phyloP scores from a whole-genome alignment of 192 early-diverging fungal genomes.

The Backusella tarrabulga region DNA sequence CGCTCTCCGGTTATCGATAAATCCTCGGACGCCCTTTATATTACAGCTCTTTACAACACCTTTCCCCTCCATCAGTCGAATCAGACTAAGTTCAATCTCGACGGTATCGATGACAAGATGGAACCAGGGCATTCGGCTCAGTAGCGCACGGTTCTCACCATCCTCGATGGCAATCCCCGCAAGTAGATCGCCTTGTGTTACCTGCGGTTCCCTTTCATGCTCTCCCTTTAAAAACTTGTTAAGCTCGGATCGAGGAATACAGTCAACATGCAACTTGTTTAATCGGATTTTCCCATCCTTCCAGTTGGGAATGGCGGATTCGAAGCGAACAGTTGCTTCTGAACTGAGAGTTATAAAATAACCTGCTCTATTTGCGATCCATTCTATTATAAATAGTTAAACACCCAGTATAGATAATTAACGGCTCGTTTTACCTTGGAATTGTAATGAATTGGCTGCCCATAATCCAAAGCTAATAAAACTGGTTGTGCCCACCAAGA shows the following conservation, averaged over 20 bases:
- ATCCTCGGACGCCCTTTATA: slow-evolving; percentile 88
- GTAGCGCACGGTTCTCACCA: slow-evolving; percentile 23
- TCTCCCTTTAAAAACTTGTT: slow-evolving; percentile 23
- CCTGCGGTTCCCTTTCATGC: not conserved
- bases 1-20: slow-evolving; percentile 79
- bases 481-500: slow-evolving; percentile 87
- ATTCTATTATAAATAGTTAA: slow-evolving; percentile 48
- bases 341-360: slow-evolving; percentile 76
- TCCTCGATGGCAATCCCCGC: slow-evolving; percentile 27
- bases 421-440: slow-evolving; percentile 57
- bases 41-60: slow-evolving; percentile 78
- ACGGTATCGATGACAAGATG: slow-evolving; percentile 80
- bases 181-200: slow-evolving; percentile 19
- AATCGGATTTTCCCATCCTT: slow-evolving; percentile 82
- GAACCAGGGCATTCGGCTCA: slow-evolving; percentile 53
- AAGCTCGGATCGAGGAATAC: slow-evolving; percentile 39
- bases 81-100: slow-evolving; percentile 82
- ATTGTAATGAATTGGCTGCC: slow-evolving; percentile 78
- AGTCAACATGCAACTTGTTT: slow-evolving; percentile 68
- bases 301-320: slow-evolving; percentile 94
- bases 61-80: slow-evolving; percentile 87
- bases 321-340: slow-evolving; percentile 82
- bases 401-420: not conserved
- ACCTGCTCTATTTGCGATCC: slow-evolving; percentile 71
- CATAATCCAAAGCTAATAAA: slow-evolving; percentile 78